Evolutionary conservation across 345 rosid genomes (phyloP), one percentile per base, ranked within the genome.

Genomic region (Euphorbia tirucalli): DNA sequence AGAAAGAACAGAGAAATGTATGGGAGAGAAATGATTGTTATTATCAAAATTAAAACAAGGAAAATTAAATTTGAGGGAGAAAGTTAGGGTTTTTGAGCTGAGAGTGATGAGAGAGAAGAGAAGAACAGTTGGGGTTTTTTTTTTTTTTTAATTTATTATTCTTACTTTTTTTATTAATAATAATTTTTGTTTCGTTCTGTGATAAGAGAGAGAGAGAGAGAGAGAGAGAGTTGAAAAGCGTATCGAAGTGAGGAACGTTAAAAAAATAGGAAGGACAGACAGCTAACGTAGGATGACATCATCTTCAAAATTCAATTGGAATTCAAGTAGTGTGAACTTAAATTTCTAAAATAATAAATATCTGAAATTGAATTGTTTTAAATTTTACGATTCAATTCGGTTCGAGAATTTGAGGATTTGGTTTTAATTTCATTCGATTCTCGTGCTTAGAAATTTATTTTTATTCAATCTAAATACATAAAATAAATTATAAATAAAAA

Each of bases 31-130:
- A n/a, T 52, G 48, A 54, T 21, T 21, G 5, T 76, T 32, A 49
- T 28, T 46, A 32, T 63, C 44, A 11, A 27, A 57, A 56, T 27
- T 22, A 27, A 31, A 22, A 44, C 18, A 32, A 10, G 48, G 25
- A 25, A 49, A 61, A 50, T 43, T 16, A 37, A 59, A 27, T 32
- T 37, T n/a, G 67, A 61, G 56, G 28, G 11, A 21, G 61, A 62
- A 49, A 5, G 25, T 71, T 41, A 71, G 72, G 75, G 80, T 52
- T 71, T 71, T 60, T 30, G 75, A 13, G 27, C 27, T 13, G 37
- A 56, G 63, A 19, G 71, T 21, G 27, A n/a, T n/a, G 56, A 8
- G 31, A 22, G 21, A 30, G 59, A 24, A 49, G 41, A 46, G 30
- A 25, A 72, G 60, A 62, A 2, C 70, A 72, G 55, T 65, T 46